Evolutionary conservation across 1,284 basidiomycete genomes (phyloP).

Genomic region (Puccinia horiana): DNA sequence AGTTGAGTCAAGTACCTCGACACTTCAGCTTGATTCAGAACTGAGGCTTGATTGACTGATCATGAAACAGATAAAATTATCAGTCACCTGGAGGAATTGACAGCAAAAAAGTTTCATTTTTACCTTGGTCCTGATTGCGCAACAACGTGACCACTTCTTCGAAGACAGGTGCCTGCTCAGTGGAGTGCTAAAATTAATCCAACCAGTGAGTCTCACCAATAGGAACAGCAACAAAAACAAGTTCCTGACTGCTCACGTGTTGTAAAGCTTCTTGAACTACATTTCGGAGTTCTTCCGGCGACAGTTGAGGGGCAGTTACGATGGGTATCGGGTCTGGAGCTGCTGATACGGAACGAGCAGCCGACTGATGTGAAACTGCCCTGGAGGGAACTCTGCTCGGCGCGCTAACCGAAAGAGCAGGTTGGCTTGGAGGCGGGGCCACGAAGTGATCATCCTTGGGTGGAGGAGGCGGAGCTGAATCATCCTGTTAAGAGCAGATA

Average conservation of each 20-base stretch:
- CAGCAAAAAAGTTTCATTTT: background rate
- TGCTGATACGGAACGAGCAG: background rate
- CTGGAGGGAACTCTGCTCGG: constrained; percentile 17
- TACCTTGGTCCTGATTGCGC: constrained; percentile 49
- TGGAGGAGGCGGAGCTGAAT: constrained; percentile 31
- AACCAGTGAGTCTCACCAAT: background rate
- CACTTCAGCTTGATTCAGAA: constrained; percentile 47
- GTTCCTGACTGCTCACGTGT: constrained; percentile 17
- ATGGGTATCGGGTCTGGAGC: background rate
- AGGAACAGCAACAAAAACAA: background rate
- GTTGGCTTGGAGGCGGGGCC: constrained; percentile 8
- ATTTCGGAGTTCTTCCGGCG: constrained; percentile 33
- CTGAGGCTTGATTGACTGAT: constrained; percentile 47
- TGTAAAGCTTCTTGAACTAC: constrained; percentile 42
- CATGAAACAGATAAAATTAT: background rate
- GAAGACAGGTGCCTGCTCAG: constrained; percentile 39
- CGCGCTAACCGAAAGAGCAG: constrained; percentile 19
- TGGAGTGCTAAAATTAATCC: constrained; percentile 36
- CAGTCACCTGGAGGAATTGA: background rate
- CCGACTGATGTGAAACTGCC: constrained; percentile 19
- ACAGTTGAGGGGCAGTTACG: background rate
- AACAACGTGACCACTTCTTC: constrained; percentile 47
- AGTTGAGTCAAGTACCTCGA: constrained; percentile 47
- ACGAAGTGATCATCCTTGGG: constrained; percentile 31
- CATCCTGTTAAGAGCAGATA: background rate